Evolutionary conservation across 352 stramenopile species (phyloP).

Genomic region (Thraustotheca clavata): DNA sequence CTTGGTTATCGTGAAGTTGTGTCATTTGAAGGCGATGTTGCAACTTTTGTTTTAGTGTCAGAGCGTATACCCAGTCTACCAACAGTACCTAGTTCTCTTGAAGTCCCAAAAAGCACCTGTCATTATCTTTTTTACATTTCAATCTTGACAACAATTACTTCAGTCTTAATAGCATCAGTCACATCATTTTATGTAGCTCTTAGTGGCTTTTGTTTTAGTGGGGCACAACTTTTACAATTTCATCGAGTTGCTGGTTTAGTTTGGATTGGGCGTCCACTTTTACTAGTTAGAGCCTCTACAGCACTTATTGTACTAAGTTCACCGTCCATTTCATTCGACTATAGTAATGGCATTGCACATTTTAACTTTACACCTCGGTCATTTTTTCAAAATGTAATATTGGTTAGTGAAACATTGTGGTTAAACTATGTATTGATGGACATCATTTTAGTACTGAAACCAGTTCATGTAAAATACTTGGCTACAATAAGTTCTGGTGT

Average conservation of each 20-base stretch:
- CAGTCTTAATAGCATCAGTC: not conserved
- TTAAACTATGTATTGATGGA: slow-evolving; percentile 11
- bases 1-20: not conserved
- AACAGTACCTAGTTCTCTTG: no score
- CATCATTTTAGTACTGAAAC: not conserved
- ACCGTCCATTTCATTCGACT: not conserved
- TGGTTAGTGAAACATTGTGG: slow-evolving; percentile 9
- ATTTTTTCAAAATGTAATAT: not conserved
- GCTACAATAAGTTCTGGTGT: not conserved
- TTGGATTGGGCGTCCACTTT: not conserved
- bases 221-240: not conserved
- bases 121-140: not conserved
- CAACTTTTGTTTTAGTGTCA: not conserved
- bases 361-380: not conserved
- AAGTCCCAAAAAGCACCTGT: slow-evolving; percentile 5
- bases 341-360: not conserved
- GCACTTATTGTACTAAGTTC: not conserved
- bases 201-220: not conserved
- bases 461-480: not conserved
- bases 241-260: not conserved
- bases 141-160: not conserved
- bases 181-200: not conserved
- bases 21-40: slow-evolving; percentile 1
- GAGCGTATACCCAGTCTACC: no score
- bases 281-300: not conserved